A percentile compares a stretch with the other conserved stretches of the same genome.
phyloP scores from a whole-genome alignment of 495 filamentous ascomycete species.

The Aspergillus panamensis region DNA sequence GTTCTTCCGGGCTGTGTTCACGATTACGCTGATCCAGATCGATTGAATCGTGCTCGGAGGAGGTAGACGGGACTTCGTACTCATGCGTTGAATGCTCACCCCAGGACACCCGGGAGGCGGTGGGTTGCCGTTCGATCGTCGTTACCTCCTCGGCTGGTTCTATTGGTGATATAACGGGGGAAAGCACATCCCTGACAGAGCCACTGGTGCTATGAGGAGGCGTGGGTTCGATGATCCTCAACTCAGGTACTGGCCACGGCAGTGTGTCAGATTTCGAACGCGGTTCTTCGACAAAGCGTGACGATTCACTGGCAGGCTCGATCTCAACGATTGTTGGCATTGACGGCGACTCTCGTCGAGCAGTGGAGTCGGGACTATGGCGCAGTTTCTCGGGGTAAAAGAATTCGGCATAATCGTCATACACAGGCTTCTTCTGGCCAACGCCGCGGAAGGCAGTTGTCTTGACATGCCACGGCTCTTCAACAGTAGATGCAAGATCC shows the following conservation, averaged over 20 bases:
- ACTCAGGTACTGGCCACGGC: constrained; percentile 48
- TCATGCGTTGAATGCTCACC: constrained; percentile 59
- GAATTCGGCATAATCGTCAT: constrained; percentile 45
- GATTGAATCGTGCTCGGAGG: constrained; percentile 38
- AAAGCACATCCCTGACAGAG: constrained; percentile 34
- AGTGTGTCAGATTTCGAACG: constrained; percentile 31
- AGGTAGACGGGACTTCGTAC: constrained; percentile 56
- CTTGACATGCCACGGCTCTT: constrained; percentile 19
- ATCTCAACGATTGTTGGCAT: constrained; percentile 36
- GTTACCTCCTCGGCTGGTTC: constrained; percentile 22
- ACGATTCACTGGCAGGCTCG: constrained; percentile 24
- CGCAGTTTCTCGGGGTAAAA: constrained; percentile 41
- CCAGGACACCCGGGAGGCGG: constrained; percentile 57
- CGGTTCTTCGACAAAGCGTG: constrained; percentile 20
- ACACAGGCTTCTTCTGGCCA: constrained; percentile 28
- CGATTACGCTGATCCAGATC: constrained; percentile 22
- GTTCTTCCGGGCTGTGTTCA: constrained; percentile 16
- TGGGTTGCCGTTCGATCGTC: constrained; percentile 29
- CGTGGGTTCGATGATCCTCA: constrained; percentile 50
- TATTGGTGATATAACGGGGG: constrained; percentile 28
- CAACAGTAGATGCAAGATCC: constrained; percentile 5
- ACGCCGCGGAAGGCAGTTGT: constrained; percentile 25
- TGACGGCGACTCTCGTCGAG: constrained; percentile 19
- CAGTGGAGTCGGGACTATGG: constrained; percentile 24
- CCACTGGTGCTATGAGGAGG: constrained; percentile 45